Percentiles rank a stretch among this genome's conserved stretches.
Evolutionary conservation across 163 green algal species (phyloP).

Genomic region (Scenedesmus sp.): DNA sequence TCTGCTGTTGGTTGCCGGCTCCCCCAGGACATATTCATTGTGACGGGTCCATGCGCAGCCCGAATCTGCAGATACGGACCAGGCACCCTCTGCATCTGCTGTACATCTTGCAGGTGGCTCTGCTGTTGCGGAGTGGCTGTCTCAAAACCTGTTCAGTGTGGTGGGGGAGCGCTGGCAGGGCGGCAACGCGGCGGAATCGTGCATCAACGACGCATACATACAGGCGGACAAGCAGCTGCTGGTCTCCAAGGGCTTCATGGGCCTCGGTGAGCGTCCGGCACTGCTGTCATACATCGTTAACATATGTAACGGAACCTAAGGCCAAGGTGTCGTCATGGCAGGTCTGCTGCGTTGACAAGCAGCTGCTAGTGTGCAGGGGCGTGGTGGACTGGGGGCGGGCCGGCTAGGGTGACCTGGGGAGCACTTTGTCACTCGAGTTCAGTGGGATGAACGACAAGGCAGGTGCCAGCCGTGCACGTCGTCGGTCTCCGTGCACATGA

Average conservation of each 20-base stretch:
- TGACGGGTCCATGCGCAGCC: too few relatives aligned
- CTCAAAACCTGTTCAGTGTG: constrained; percentile 63
- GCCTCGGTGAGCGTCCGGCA: constrained; percentile 54
- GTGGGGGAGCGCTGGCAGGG: constrained; percentile 65
- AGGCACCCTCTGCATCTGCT: constrained; percentile 1
- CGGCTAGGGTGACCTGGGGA: too few relatives aligned
- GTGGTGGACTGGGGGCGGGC: not conserved
- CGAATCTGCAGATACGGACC: too few relatives aligned
- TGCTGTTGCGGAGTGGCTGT: constrained; percentile 74
- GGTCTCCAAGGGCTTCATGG: constrained; percentile 74
- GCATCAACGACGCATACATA: constrained; percentile 72
- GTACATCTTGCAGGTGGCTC: constrained; percentile 57
- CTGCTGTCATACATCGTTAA: not conserved
- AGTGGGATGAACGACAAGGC: too few relatives aligned
- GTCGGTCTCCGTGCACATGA: too few relatives aligned
- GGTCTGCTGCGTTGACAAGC: not conserved
- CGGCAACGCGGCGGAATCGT: constrained; percentile 55
- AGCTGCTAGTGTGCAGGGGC: not conserved
- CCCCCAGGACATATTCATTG: too few relatives aligned
- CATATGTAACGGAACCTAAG: too few relatives aligned
- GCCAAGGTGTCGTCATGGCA: not conserved
- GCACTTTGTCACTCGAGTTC: too few relatives aligned
- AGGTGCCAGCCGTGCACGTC: too few relatives aligned
- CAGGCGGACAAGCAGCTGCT: constrained; percentile 77
- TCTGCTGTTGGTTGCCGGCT: too few relatives aligned